Percentiles rank a stretch among this genome's conserved stretches.
These are phyloP conservation scores for Arabidopsis hybrid DNA, from an alignment of 441 rosid species.

Conservation along the genomic window DNA sequence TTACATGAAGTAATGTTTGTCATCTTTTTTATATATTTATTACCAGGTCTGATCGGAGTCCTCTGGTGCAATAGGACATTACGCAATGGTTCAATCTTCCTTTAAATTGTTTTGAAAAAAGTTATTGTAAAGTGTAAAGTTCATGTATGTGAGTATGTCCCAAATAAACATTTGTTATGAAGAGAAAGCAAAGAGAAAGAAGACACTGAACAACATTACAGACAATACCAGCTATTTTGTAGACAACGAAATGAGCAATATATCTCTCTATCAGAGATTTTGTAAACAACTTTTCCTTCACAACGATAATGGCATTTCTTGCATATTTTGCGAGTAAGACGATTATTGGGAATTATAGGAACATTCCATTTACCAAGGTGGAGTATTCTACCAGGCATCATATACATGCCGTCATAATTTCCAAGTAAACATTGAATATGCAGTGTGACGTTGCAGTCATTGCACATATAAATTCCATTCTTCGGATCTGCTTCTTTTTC, in stretches of 20 bases:
- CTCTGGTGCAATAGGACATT: background rate
- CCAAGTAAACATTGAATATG: conserved; percentile 23
- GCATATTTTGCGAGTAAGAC: conserved; percentile 10
- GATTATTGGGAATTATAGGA: background rate
- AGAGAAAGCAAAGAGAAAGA: background rate
- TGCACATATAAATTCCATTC: background rate
- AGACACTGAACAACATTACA: too few relatives aligned
- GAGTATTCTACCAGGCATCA: background rate
- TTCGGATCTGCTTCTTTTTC: background rate
- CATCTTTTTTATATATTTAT: background rate
- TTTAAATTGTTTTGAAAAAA: background rate
- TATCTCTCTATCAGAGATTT: background rate
- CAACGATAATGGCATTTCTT: background rate
- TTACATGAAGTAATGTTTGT: background rate
- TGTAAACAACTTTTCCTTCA: background rate
- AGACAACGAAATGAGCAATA: too few relatives aligned
- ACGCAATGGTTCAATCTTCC: background rate
- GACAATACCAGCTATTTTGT: too few relatives aligned
- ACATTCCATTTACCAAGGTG: too few relatives aligned
- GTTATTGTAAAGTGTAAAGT: background rate
- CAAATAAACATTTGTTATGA: background rate
- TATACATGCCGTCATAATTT: background rate
- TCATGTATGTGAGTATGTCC: background rate
- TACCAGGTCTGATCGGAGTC: background rate
- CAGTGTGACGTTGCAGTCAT: conserved; percentile 1